Base-by-base conservation (phyloP, 2,329 filamentous ascomycete species). In the Aspergillus aculeatinus region DNA sequence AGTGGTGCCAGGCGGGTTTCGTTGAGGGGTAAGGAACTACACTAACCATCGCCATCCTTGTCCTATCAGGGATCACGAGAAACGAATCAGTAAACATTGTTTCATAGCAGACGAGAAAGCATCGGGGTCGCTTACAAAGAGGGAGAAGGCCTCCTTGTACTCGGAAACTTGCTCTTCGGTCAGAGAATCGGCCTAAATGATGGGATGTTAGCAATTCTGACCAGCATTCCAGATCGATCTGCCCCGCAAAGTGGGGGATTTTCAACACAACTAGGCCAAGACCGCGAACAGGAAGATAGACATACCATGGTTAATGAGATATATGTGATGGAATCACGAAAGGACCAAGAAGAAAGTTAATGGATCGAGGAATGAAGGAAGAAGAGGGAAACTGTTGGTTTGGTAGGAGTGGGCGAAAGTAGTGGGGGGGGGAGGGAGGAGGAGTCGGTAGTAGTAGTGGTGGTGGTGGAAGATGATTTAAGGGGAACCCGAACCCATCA, bases 151-250 rank as follows among this genome's bases (percentile, higher is more conserved):
- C 85, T 99, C 95, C 90, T 98, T 99, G 86, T 98, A 99, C 85
- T 99, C 95, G 78, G 95, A 98, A 79, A 99, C 95, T 87, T 99
- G 95, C 84, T 99, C 95, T 86, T 99, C 95, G 73, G 95, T 98
- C 76, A 99, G 89, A 80, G 94, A 94, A 80, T 99, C 95, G 79
- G 94, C 94, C 94, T 98, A 78, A 60, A 67, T 51, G 56, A 52
- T 66, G 62, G 60, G 63, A 63, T 67, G 60, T 74, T 64, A 76
- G 73, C 63, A 60, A 64, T 51, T 59, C 58, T 61, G 62, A 63
- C 51, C 65, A 59, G 59, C 55, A 61, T 59, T 55, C 59, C 60
- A 65, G 58, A 49, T 58, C 64, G 59, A 60, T 63, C 60, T 68
- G 69, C 72, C 72, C 72, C 72, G 74, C 73, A 72, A 62, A 67